Evolutionary conservation across 208 protist species (phyloP).

Genomic region (Porcisia hertigi): DNA sequence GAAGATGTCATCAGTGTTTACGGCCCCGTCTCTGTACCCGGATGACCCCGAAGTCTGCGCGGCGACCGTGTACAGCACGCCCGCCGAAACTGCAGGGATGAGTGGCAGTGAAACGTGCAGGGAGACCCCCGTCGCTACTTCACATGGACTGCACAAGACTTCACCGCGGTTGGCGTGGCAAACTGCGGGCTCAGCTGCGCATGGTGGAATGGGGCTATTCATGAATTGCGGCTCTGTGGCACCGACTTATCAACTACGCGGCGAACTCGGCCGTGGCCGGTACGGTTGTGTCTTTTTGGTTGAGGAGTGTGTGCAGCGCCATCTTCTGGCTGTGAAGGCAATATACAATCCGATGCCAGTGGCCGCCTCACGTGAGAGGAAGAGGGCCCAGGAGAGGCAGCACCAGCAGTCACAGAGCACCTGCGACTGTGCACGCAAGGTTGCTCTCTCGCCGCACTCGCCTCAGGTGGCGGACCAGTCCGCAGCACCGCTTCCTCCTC

Average conservation of each 20-base stretch:
- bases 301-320: constrained; percentile 27
- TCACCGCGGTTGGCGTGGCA: neutral
- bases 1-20: neutral
- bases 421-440: neutral
- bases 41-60: constrained; percentile 10
- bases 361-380: constrained; percentile 12
- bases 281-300: constrained; percentile 30
- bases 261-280: constrained; percentile 28
- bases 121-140: neutral
- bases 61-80: neutral
- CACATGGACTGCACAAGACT: no score
- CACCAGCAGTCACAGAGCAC: constrained; percentile 4
- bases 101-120: neutral
- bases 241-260: constrained; percentile 24
- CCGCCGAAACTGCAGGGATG: neutral
- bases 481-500: neutral
- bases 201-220: constrained; percentile 14
- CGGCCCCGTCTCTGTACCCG: constrained; percentile 2
- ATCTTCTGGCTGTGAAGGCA: constrained; percentile 30
- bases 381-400: constrained; percentile 14
- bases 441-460: neutral
- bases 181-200: neutral
- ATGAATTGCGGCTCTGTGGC: constrained; percentile 9
- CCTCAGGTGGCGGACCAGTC: neutral
- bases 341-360: constrained; percentile 26